Conservation (phyloP, 2,329 filamentous ascomycete genomes). For the Verticillium albo-atrum region DNA sequence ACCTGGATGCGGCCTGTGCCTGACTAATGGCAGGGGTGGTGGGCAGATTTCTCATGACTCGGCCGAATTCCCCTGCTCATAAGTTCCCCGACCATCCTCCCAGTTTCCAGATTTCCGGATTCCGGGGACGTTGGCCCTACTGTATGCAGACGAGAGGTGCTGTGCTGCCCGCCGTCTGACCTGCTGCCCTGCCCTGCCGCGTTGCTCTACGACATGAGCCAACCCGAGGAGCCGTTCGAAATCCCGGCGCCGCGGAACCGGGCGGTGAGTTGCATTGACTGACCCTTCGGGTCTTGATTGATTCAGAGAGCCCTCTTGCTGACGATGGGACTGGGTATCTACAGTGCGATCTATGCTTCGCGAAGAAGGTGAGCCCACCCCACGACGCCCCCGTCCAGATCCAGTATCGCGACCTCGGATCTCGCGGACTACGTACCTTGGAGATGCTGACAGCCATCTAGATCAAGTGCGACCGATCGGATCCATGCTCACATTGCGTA, state of each 20-base stretch:
- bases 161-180: not conserved
- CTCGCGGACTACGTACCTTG: not conserved
- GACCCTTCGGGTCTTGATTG: not conserved
- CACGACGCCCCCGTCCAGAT: not conserved
- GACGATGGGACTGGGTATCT: not conserved
- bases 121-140: not conserved
- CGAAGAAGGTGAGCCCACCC: not conserved
- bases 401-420: not conserved
- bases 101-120: not conserved
- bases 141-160: not conserved
- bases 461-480: constrained; percentile 2
- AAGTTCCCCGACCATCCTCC: not conserved
- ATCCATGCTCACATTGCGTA: constrained; percentile 1
- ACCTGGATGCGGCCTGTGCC: not conserved
- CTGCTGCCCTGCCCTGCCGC: not conserved
- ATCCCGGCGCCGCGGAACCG: constrained; percentile 2
- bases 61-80: not conserved
- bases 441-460: not conserved
- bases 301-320: not conserved
- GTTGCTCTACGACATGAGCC: not conserved
- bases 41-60: not conserved
- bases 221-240: not conserved
- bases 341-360: constrained; percentile 1
- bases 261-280: not conserved
- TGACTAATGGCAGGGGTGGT: not conserved